Base-by-base conservation (phyloP, 2,329 filamentous ascomycete species). In the Neobulgaria alba region DNA sequence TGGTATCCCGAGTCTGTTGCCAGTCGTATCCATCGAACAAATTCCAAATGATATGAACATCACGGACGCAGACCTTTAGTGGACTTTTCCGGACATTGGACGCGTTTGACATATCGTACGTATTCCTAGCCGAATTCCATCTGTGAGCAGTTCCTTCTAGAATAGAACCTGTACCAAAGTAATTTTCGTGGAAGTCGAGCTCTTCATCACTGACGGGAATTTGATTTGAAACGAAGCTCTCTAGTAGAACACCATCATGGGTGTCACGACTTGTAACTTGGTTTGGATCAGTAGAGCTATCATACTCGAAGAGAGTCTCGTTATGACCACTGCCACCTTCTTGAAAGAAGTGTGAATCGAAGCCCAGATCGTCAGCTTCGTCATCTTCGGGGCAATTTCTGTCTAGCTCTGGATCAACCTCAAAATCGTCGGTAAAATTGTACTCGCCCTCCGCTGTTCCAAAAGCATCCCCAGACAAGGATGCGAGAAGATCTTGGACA, bases 11-110 rank as follows among this genome's bases (percentile, higher is more conserved):
- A 1, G 93, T 98, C 32, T 77, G 75, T 52, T 81, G 76, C 93
- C 93, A 98, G 62, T 98, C 93, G 59, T 95, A 98, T 1, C 92
- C 92, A 66, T 98, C 92, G 61, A 92, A 95, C 1, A 98, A 68
- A 57, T 98, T 94, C 92, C 92, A 98, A 45, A 96, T 95, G 38
- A 95, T 68, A 58, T 96, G 87, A 9, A 95, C 81, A 57, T 95
- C 87, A 18, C 85, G 80, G 12, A 96, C 73, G 4, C 79, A 78
- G 2, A 95, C 70, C 48, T 79, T 80, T 10, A 98, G 64, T 4
- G 90, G 86, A 47, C 82, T 85, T 39, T 70, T 71, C 29, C 71
- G 69, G 7, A 80, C 67, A 46, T 81, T 77, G 8, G 66, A 61
- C 36, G 75, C 69, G 32, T 82, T 79, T 1, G 76, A 72, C 31